Base-by-base conservation (phyloP, 2,329 filamentous ascomycete genomes). In the Ascosphaera apis region DNA sequence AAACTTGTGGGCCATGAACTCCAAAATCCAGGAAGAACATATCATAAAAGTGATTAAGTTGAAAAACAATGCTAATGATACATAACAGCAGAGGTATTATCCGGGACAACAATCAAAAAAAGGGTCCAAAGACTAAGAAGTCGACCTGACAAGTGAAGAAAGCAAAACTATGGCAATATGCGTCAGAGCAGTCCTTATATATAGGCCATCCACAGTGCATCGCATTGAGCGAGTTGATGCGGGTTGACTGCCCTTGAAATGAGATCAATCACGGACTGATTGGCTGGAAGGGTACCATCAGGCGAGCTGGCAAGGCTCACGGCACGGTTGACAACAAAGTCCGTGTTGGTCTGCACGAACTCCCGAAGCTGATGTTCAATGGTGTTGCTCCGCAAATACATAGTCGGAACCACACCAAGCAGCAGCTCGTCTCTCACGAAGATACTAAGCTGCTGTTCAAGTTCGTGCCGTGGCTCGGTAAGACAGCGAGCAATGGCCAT, bases 391-490 rank as follows among this genome's bases (percentile, higher is more conserved):
- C 82, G 71, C 51, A 91, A 80, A 42, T 72, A 67, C 43, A 73
- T 77, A 2, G 79, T 91, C 19, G 19, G 19, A 4, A 21, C 27
- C 46, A 84, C 84, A 88, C 88, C 98, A 59, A 84, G 91, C 44
- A 86, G 84, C 69, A 98, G 91, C 58, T 99, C 88, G 49, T 99
- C 88, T 4, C 88, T 73, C 42, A 99, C 88, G 54, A 95, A 95
- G 40, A 99, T 70, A 38, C 76, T 81, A 35, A 99, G 68, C 40
- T 91, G 82, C 55, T 93, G 84, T 52, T 92, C 88, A n/a, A 98
- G 69, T 55, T 95, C 84, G 48, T 59, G 54, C 12, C 56, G 54
- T 17, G 84, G 81, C 50, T 95, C 84, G 9, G 84, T 91, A 41
- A 98, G 66, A 56, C 82, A 92, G 33, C 88, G 73, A 4, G 86